Evolutionary conservation across 352 stramenopile genomes (phyloP), one percentile per base, ranked within the genome.

Genomic region (Phytopythium mirpurense): DNA sequence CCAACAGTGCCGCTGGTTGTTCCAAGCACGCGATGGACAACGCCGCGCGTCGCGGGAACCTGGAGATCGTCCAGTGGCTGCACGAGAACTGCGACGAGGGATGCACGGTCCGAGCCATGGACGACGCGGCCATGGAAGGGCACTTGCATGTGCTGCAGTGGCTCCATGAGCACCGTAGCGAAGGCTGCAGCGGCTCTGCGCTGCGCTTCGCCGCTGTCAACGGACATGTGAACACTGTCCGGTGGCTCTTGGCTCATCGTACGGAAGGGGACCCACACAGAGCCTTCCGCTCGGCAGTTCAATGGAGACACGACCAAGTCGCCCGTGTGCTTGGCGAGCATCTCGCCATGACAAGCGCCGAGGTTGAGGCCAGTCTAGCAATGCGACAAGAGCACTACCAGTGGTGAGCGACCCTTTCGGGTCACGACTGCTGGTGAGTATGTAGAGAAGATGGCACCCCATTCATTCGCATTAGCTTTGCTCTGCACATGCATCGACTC

Each of bases 21-120:
- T 74, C 75, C 5, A 42, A 56, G 1, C 65, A 67, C 47, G 65
- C 65, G 9, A 72, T 72, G 65, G 65, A 72, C 34, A 70, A 67
- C 9, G 65, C 61, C 23, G 65, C 61, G 5, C 58, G 61, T 5
- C 61, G 65, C 59, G 65, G 65, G 1, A 65, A 52, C 16, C 55
- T 72, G 18, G 65, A 67, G 48, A 60, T 72, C 18, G 61, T 72
- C n/a, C 46, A 65, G 24, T 72, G 65, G 65, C 34, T 72, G 14
- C 65, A 70, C 31, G 46, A 44, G 1, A 40, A 68, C 18, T 51
- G 64, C 10, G 56, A 62, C 2, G 64, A 68, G 54, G 64, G 64
- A 8, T 72, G 61, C 36, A 72, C 65, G 0, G 65, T 59, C 1
- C 60, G 57, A 4, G 65, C 65, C 12, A 72, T 72, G 60, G 59